These are phyloP conservation scores for Marasmius fiardii DNA, from an alignment of 1,284 basidiomycete genomes.

Conservation along the genomic window DNA sequence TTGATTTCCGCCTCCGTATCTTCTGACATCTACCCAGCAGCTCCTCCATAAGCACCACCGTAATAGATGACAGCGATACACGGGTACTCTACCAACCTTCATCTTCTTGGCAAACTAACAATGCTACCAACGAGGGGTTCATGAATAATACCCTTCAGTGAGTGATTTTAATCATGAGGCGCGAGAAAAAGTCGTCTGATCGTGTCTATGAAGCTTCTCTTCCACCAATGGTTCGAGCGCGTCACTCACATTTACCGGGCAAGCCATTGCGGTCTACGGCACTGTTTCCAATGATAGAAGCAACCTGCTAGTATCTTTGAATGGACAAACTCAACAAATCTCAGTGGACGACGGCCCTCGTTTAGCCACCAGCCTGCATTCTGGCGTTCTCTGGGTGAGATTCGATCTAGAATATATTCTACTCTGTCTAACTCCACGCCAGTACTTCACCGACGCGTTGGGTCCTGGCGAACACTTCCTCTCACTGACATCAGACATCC, in stretches of 20 bases:
- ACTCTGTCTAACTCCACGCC: no score
- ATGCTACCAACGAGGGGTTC: constrained; percentile 26
- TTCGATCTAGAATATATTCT: no score
- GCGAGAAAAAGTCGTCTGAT: constrained; percentile 2
- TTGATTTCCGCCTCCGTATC: no score
- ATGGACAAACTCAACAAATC: constrained; percentile 33
- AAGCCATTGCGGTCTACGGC: constrained; percentile 49
- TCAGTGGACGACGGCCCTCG: constrained; percentile 30
- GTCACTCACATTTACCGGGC: constrained; percentile 42
- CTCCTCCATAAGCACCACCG: constrained; percentile 23
- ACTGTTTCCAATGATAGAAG: constrained; percentile 47
- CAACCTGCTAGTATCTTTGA: constrained; percentile 40
- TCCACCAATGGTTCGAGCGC: constrained; percentile 35
- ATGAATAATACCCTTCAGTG: constrained; percentile 41
- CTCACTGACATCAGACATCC: constrained; percentile 27
- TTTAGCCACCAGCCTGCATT: constrained; percentile 29
- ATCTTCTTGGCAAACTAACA: constrained; percentile 31
- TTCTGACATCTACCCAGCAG: no score
- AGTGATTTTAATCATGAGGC: constrained; percentile 10
- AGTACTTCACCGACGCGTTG: constrained; percentile 40
- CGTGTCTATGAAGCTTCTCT: constrained; percentile 32
- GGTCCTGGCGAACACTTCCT: constrained; percentile 30
- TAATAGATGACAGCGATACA: constrained; percentile 38
- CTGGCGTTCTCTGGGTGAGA: constrained; percentile 44
- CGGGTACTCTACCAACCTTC: constrained; percentile 36